Evolutionary conservation across 441 rosid species (phyloP).

Genomic region (Dalechampia spathulata): DNA sequence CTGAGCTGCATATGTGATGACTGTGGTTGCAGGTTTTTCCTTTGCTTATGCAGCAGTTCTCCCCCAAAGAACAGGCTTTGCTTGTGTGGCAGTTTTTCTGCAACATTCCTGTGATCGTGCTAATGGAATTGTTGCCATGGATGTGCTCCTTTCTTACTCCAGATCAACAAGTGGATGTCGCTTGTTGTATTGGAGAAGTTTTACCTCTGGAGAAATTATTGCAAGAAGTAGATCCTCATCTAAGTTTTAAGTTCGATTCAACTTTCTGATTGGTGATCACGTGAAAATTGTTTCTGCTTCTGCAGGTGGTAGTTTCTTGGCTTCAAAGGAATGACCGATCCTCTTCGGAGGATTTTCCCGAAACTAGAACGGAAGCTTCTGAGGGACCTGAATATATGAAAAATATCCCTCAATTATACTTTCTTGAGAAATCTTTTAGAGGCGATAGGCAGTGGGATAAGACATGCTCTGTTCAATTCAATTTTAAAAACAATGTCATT

Average conservation of each 20-base stretch:
- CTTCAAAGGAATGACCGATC: conserved; percentile 28
- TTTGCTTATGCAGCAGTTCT: conserved; percentile 45
- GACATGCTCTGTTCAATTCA: conserved; percentile 13
- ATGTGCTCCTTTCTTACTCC: conserved; percentile 45
- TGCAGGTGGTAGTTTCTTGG: conserved; percentile 65
- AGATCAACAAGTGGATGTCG: conserved; percentile 33
- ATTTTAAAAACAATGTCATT: conserved; percentile 26
- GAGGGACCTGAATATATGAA: conserved; percentile 22
- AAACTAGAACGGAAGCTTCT: conserved; percentile 19
- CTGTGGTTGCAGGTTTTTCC: conserved; percentile 55
- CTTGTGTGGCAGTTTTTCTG: conserved; percentile 60
- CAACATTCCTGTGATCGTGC: conserved; percentile 53
- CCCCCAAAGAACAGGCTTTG: conserved; percentile 50
- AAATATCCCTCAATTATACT: conserved; percentile 18
- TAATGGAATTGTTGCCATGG: conserved; percentile 63
- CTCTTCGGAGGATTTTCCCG: conserved; percentile 14
- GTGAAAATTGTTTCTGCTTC: conserved; percentile 8
- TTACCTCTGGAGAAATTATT: conserved; percentile 39
- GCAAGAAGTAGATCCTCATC: conserved; percentile 42
- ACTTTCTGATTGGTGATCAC: conserved; percentile 20
- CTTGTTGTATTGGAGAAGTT: conserved; percentile 31
- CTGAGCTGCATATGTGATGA: conserved; percentile 5
- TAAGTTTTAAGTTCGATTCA: conserved; percentile 12
- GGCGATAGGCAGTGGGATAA: conserved; percentile 27
- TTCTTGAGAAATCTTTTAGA: conserved; percentile 21